Evolutionary conservation across 139 green algal genomes (phyloP).

Genomic region (Trebouxia sp.): DNA sequence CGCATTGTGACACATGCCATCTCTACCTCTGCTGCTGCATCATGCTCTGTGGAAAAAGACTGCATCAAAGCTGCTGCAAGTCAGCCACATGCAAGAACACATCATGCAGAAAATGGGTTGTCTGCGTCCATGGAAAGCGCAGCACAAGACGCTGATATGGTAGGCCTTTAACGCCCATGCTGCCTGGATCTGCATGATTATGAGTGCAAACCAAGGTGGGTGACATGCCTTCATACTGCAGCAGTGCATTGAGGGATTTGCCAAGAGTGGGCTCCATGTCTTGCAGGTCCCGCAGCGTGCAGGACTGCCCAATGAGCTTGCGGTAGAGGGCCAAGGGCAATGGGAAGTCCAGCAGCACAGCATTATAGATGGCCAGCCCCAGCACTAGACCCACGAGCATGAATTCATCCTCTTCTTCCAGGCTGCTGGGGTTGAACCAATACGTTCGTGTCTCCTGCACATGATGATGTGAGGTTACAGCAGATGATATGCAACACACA

Average conservation of each 20-base stretch:
- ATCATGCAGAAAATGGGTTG: too few relatives aligned
- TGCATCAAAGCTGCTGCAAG: too few relatives aligned
- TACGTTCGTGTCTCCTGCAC: constrained; percentile 79
- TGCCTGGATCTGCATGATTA: background rate
- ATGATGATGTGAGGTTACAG: too few relatives aligned
- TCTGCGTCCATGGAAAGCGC: too few relatives aligned
- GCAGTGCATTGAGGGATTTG: constrained; percentile 66
- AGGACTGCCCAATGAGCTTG: constrained; percentile 80
- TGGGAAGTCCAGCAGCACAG: constrained; percentile 90
- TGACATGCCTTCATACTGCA: constrained; percentile 61
- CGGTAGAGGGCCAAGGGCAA: constrained; percentile 88
- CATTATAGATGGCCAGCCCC: constrained; percentile 93
- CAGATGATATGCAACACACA: too few relatives aligned
- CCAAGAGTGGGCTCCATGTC: constrained; percentile 85
- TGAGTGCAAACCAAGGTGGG: background rate
- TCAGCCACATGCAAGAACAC: too few relatives aligned
- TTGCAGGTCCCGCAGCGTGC: constrained; percentile 82
- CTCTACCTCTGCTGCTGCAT: too few relatives aligned
- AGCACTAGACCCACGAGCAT: constrained; percentile 88
- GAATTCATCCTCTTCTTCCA: constrained; percentile 78
- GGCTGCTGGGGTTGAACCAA: constrained; percentile 74
- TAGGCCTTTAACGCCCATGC: background rate
- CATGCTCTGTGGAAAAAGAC: too few relatives aligned
- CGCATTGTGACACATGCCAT: too few relatives aligned
- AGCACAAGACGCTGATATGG: too few relatives aligned